These are phyloP conservation scores for Pleurotus eryngii DNA, from an alignment of 768 basidiomycete species.

Conservation along the genomic window DNA sequence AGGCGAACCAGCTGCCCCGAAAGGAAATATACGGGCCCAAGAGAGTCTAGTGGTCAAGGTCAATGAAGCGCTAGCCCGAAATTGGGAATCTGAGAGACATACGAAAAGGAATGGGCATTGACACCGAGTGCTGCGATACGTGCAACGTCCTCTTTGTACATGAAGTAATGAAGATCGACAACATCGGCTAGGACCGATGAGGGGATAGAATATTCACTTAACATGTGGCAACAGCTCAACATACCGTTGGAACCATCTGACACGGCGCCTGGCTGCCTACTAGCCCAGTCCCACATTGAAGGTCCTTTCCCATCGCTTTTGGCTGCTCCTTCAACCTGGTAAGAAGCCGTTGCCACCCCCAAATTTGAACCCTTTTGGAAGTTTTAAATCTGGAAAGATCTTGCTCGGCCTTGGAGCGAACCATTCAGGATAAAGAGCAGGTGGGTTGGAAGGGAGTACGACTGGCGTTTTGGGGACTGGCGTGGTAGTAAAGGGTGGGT, in stretches of 20 bases:
- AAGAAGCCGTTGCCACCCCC: constrained; percentile 50
- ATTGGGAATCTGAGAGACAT: constrained; percentile 10
- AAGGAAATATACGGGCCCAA: constrained; percentile 51
- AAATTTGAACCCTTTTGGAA: constrained; percentile 46
- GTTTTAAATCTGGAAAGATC: constrained; percentile 39
- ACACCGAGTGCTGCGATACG: constrained; percentile 48
- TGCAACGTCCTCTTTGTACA: constrained; percentile 51
- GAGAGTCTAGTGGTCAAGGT: constrained; percentile 33
- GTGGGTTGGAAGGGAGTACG: constrained; percentile 39
- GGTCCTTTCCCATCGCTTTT: constrained; percentile 49
- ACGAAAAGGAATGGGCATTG: constrained; percentile 54
- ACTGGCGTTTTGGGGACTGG: constrained; percentile 33
- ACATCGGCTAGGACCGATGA: constrained; percentile 33
- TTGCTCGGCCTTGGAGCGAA: constrained; percentile 40
- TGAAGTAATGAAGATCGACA: constrained; percentile 46
- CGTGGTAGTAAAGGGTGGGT: constrained; percentile 45
- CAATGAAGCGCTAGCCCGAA: neutral
- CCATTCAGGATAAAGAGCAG: constrained; percentile 43
- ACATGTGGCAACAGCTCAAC: neutral
- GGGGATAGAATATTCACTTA: neutral
- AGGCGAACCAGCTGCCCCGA: constrained; percentile 46
- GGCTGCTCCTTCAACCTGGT: constrained; percentile 51
- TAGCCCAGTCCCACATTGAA: constrained; percentile 48
- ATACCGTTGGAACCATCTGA: constrained; percentile 42
- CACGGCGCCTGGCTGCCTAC: constrained; percentile 37